phyloP scores from a whole-genome alignment of 495 filamentous ascomycete genomes.

The Talaromyces adpressus region DNA sequence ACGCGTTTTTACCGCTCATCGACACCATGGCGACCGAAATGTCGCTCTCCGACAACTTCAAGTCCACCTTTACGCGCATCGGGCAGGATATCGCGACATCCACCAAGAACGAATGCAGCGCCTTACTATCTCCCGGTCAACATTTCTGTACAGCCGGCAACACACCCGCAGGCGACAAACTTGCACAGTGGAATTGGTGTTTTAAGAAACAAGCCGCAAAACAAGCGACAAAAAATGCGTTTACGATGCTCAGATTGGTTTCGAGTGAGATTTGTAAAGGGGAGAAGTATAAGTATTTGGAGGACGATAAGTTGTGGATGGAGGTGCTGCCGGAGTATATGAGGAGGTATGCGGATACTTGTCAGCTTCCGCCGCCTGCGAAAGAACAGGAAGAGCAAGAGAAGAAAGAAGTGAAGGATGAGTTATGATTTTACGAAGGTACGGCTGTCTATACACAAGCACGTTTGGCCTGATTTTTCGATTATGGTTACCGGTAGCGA shows the following conservation, averaged over 20 bases:
- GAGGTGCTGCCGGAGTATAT: slow-evolving; percentile 36
- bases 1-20: slow-evolving; percentile 35
- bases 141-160: slow-evolving; percentile 33
- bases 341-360: slow-evolving; percentile 35
- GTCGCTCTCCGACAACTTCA: slow-evolving; percentile 8
- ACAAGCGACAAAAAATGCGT: slow-evolving; percentile 26
- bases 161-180: slow-evolving; percentile 9
- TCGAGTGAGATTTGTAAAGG: slow-evolving; percentile 32
- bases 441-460: background rate
- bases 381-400: background rate
- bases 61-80: slow-evolving; percentile 14
- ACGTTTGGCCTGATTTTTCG: background rate
- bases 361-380: slow-evolving; percentile 12
- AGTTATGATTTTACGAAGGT: slow-evolving; percentile 14
- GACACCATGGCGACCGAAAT: slow-evolving; percentile 25
- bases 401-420: slow-evolving; percentile 14
- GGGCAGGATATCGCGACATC: slow-evolving; percentile 35
- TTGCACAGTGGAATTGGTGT: slow-evolving; percentile 36
- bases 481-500: too few relatives aligned
- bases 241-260: slow-evolving; percentile 29
- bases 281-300: slow-evolving; percentile 23
- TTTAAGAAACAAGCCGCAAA: slow-evolving; percentile 36
- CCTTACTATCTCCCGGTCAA: slow-evolving; percentile 23
- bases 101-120: slow-evolving; percentile 30
- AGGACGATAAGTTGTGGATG: slow-evolving; percentile 32